These are phyloP conservation scores for Asterophora lycoperdoides DNA, from an alignment of 768 basidiomycete species.

Conservation along the genomic window DNA sequence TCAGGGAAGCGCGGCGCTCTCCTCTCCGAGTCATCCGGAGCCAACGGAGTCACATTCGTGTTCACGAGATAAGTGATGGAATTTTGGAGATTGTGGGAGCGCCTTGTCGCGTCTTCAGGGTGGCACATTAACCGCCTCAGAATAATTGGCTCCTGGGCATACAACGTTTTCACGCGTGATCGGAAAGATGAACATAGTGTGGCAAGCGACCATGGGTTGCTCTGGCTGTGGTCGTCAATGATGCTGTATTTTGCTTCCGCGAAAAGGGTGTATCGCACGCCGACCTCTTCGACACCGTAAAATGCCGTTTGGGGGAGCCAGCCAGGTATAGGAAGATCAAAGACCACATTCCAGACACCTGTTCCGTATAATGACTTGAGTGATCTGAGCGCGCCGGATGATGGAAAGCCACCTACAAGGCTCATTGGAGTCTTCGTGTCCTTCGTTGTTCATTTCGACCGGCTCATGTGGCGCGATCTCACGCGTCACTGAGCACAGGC, in stretches of 20 bases:
- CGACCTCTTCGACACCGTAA: constrained; percentile 48
- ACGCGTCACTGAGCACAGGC: constrained; percentile 63
- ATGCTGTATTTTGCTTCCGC: constrained; percentile 60
- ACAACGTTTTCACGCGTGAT: constrained; percentile 36
- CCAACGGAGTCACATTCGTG: constrained; percentile 23
- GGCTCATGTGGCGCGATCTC: constrained; percentile 54
- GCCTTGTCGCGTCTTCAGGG: constrained; percentile 25
- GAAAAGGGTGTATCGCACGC: constrained; percentile 62
- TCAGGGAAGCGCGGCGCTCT: constrained; percentile 37
- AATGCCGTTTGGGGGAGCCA: constrained; percentile 72
- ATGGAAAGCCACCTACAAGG: constrained; percentile 38
- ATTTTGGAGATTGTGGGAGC: constrained; percentile 27
- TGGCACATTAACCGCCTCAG: constrained; percentile 52
- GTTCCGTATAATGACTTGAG: constrained; percentile 1
- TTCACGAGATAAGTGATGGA: constrained; percentile 41
- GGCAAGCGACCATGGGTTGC: constrained; percentile 41
- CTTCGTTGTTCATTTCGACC: constrained; percentile 62
- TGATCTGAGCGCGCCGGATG: neutral
- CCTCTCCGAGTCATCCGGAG: constrained; percentile 12
- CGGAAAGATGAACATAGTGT: constrained; percentile 56
- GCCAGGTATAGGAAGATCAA: constrained; percentile 82
- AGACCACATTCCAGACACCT: constrained; percentile 70
- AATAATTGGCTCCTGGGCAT: constrained; percentile 40
- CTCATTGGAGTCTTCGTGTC: constrained; percentile 49
- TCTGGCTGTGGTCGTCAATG: constrained; percentile 34